Percentiles rank a stretch among this genome's conserved stretches.
phyloP scores from a whole-genome alignment of 257 asterid species.

The Solanum chilense region DNA sequence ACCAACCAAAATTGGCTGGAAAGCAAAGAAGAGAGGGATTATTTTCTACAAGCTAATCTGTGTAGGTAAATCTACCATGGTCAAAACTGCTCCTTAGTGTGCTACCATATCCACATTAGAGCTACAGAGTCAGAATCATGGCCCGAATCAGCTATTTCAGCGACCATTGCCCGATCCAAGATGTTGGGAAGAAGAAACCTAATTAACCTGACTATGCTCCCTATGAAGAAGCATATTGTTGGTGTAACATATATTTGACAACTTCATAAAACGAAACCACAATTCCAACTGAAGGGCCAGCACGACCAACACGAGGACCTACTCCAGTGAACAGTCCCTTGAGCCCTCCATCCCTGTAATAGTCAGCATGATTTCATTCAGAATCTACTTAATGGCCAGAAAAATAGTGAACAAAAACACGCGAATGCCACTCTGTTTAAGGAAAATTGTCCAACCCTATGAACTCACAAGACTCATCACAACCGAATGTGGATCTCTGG shows the following conservation, averaged over 20 bases:
- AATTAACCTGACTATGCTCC: background rate
- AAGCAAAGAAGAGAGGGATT: constrained; percentile 22
- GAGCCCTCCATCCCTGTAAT: constrained; percentile 74
- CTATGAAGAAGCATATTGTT: constrained; percentile 23
- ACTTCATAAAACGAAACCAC: constrained; percentile 93
- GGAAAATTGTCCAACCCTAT: background rate
- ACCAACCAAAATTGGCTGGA: constrained; percentile 8
- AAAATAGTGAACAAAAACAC: background rate
- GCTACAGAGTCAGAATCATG: background rate
- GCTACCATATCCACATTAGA: constrained; percentile 13
- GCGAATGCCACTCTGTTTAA: background rate
- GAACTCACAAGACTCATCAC: background rate
- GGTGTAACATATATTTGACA: constrained; percentile 53
- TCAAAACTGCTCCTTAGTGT: constrained; percentile 20
- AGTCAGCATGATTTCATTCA: background rate
- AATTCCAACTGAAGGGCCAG: constrained; percentile 96
- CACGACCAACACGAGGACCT: constrained; percentile 95
- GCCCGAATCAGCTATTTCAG: background rate
- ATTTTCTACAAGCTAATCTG: constrained; percentile 12
- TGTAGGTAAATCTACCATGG: background rate
- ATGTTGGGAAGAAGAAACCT: background rate
- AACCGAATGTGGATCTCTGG: background rate
- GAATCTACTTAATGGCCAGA: background rate
- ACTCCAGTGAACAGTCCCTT: constrained; percentile 91
- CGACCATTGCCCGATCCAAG: background rate